A percentile compares a stretch with the other conserved stretches of the same genome.
Evolutionary conservation across 2,329 filamentous ascomycete species (phyloP).

Genomic region (Aspergillus pseudoglaucus): DNA sequence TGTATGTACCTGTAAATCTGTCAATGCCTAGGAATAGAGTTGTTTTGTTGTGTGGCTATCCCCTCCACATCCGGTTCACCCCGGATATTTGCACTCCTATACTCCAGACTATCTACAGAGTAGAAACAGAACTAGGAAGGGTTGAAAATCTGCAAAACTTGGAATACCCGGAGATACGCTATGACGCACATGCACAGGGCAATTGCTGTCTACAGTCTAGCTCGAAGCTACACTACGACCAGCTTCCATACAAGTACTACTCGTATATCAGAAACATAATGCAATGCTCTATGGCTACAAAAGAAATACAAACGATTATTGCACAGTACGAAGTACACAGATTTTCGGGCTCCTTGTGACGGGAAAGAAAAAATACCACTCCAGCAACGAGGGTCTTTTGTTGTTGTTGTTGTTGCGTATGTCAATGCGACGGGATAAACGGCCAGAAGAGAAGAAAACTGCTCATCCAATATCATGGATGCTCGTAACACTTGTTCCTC

Average conservation of each 20-base stretch:
- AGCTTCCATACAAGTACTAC: neutral
- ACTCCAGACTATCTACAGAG: too few species aligned
- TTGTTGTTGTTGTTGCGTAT: neutral
- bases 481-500: neutral
- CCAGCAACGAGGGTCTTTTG: slow-evolving; percentile 1
- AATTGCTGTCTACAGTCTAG: neutral
- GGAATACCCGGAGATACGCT: too few species aligned
- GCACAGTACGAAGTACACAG: slow-evolving; percentile 39
- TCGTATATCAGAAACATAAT: slow-evolving; percentile 6
- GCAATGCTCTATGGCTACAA: slow-evolving; percentile 33
- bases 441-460: slow-evolving; percentile 2
- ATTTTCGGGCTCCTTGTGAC: slow-evolving; percentile 27
- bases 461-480: neutral
- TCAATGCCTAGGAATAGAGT: too few species aligned
- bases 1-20: too few species aligned
- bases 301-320: slow-evolving; percentile 39
- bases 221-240: neutral
- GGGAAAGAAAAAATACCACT: slow-evolving; percentile 19
- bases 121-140: too few species aligned
- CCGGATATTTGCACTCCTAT: too few species aligned
- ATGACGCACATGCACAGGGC: too few species aligned
- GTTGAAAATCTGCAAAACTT: too few species aligned
- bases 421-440: slow-evolving; percentile 1
- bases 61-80: too few species aligned
- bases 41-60: too few species aligned